A percentile compares a stretch with the other conserved stretches of the same genome.
These are phyloP conservation scores for Paralagenidium karlingii DNA, from an alignment of 352 stramenopile species.

Conservation along the genomic window DNA sequence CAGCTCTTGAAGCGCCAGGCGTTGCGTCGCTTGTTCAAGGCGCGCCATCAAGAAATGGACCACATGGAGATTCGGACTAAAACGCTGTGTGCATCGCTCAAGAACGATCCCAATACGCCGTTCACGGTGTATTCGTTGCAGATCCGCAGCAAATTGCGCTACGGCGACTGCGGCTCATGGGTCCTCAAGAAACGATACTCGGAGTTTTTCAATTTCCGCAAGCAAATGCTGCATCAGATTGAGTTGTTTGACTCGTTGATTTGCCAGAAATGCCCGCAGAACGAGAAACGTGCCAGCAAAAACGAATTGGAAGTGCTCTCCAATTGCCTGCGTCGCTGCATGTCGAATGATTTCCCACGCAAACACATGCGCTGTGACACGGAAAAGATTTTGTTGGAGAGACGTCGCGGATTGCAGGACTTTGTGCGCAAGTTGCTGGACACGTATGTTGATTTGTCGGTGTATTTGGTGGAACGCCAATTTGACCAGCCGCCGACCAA, in stretches of 20 bases:
- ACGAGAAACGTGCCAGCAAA: constrained; percentile 13
- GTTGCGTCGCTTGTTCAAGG: too few relatives aligned
- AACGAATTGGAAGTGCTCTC: constrained; percentile 31
- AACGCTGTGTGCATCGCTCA: constrained; percentile 19
- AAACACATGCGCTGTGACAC: constrained; percentile 51
- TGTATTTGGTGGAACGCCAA: constrained; percentile 35
- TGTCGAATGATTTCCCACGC: constrained; percentile 33
- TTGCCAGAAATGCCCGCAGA: too few relatives aligned
- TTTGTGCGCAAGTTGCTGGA: constrained; percentile 41
- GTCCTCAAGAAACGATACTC: constrained; percentile 46
- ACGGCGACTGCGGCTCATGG: constrained; percentile 21
- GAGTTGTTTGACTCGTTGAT: constrained; percentile 26
- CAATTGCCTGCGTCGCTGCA: constrained; percentile 20
- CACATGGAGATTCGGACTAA: constrained; percentile 38
- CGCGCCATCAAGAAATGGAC: constrained; percentile 28
- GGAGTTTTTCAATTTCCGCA: constrained; percentile 45
- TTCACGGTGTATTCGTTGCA: constrained; percentile 59
- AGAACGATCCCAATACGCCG: constrained; percentile 16
- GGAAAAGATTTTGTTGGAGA: constrained; percentile 31
- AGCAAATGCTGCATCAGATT: constrained; percentile 27
- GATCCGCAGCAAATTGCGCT: constrained; percentile 23
- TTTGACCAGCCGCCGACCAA: constrained; percentile 4
- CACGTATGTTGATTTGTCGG: constrained; percentile 43
- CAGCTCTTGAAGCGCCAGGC: too few relatives aligned
- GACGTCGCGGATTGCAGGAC: constrained; percentile 25